Base-by-base conservation (phyloP, 768 basidiomycete genomes). In the Naganishia antarctica region DNA sequence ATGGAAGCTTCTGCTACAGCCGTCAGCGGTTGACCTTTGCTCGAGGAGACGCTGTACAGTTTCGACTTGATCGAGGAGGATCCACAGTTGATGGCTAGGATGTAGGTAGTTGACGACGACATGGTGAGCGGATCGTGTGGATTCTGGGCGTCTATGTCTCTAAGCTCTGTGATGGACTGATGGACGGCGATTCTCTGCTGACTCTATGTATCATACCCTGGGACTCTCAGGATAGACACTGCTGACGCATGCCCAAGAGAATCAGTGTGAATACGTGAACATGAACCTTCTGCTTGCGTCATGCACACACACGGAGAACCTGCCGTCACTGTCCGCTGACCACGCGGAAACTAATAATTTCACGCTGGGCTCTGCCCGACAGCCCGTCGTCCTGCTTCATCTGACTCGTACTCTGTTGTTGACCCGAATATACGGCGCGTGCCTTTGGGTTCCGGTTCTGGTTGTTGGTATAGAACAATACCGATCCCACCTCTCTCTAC, bases 1-100 rank as follows among this genome's bases (percentile, higher is more conserved):
- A 77, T 68, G 23, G 64, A 68, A 11, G 73, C 66, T 8, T 64
- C 66, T 0, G 74, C 71, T 18, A 66, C 67, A 8, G 69, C 32
- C 69, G 68, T 31, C 45, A 74, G 60, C 68, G 64, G 67, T 0
- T 73, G 66, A 4, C 65, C 64, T 12, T 61, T 57, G 23, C 48
- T 28, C 21, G 67, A 63, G 29, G 70, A 68, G 29, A 79, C 73
- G 43, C 73, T 69, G 70, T 83, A 91, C 47, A 91, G 82, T 13
- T 87, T 85, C 47, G 88, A 83, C 79, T 91, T 91, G 79, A 91
- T 85, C 5, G 89, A 91, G 1, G 89, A 91, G 0, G 89, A 90
- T 41, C 89, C 89, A 5, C 89, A 84, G 69, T 90, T 90, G 68
- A 86, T 81, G 3, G 89, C 81, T 26, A 90, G 84, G 61, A 89